Percentiles rank a stretch among this genome's conserved stretches.
These are phyloP conservation scores for Capronia americana DNA, from an alignment of 2,329 filamentous ascomycete species.

Conservation along the genomic window DNA sequence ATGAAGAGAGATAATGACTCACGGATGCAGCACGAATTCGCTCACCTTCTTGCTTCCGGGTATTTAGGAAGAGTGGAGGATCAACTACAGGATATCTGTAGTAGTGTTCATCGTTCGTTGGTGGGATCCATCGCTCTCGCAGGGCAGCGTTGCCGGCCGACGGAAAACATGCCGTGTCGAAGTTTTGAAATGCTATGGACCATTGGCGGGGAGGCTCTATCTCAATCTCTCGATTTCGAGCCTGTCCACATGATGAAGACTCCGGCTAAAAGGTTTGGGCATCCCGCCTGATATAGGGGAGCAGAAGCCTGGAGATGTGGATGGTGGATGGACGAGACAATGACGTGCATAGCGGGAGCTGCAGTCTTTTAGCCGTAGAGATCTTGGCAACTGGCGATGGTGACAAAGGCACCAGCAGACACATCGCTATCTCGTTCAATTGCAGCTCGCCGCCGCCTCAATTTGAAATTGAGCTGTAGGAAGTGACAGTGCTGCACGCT, in stretches of 20 bases:
- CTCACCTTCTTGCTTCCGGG: conserved; percentile 2
- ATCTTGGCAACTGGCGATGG: not conserved
- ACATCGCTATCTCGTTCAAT: not conserved
- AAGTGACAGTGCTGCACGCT: not conserved
- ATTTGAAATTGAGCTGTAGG: not conserved
- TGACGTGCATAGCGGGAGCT: not conserved
- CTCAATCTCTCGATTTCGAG: not conserved
- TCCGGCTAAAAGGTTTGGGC: conserved; percentile 16
- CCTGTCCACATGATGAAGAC: conserved; percentile 5
- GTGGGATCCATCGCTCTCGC: not conserved
- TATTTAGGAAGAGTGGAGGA: conserved; percentile 6
- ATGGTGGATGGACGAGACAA: not conserved
- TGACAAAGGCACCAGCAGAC: not conserved
- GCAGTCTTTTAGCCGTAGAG: conserved; percentile 11
- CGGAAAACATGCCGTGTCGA: conserved; percentile 5
- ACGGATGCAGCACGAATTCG: not conserved
- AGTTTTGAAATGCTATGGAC: not conserved
- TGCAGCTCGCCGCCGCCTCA: not conserved
- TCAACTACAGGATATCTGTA: not conserved
- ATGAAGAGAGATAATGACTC: not conserved
- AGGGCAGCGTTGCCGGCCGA: not conserved
- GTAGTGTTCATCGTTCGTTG: not conserved
- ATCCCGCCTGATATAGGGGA: conserved; percentile 7
- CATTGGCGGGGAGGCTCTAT: not conserved
- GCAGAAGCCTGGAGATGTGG: not conserved